Conservation (phyloP, 345 rosid genomes). For the Sonneratia caseolaris region DNA sequence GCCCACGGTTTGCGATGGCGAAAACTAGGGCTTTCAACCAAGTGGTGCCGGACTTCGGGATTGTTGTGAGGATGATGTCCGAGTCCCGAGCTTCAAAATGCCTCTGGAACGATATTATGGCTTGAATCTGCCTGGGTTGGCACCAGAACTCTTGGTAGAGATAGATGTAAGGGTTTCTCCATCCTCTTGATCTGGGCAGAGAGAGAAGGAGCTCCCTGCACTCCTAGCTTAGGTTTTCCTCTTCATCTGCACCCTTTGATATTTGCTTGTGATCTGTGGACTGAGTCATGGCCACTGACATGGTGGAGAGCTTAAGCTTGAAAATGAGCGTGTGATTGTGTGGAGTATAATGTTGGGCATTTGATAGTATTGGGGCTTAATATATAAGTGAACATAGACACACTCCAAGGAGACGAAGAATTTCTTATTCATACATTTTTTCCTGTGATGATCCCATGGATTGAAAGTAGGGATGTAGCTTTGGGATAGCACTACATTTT, state of each 20-base stretch:
- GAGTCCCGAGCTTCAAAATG: slow-evolving; percentile 20
- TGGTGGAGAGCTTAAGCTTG: neutral
- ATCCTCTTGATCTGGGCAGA: slow-evolving; percentile 56
- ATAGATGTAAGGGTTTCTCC: slow-evolving; percentile 54
- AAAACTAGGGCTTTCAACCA: slow-evolving; percentile 32
- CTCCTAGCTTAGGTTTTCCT: slow-evolving; percentile 29
- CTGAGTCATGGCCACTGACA: slow-evolving; percentile 6
- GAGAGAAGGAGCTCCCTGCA: slow-evolving; percentile 39
- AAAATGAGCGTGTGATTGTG: too few relatives aligned
- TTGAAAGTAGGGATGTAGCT: too few relatives aligned
- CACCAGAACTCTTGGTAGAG: slow-evolving; percentile 66
- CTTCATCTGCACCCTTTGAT: slow-evolving; percentile 3
- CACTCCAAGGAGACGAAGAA: too few relatives aligned
- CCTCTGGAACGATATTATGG: slow-evolving; percentile 27
- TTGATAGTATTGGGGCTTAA: too few relatives aligned
- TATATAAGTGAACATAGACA: too few relatives aligned
- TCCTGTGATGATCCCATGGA: too few relatives aligned
- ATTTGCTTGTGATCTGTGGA: slow-evolving; percentile 4
- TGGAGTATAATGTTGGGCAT: too few relatives aligned
- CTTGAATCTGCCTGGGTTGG: slow-evolving; percentile 47
- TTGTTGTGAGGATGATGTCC: slow-evolving; percentile 22
- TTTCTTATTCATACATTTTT: too few relatives aligned
- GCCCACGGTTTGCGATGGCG: slow-evolving; percentile 16
- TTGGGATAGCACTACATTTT: too few relatives aligned
- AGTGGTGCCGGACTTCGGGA: slow-evolving; percentile 36